A percentile compares a stretch with the other conserved stretches of the same genome.
Evolutionary conservation across 352 stramenopile species (phyloP).

Genomic region (Phytophthora nicotianae): DNA sequence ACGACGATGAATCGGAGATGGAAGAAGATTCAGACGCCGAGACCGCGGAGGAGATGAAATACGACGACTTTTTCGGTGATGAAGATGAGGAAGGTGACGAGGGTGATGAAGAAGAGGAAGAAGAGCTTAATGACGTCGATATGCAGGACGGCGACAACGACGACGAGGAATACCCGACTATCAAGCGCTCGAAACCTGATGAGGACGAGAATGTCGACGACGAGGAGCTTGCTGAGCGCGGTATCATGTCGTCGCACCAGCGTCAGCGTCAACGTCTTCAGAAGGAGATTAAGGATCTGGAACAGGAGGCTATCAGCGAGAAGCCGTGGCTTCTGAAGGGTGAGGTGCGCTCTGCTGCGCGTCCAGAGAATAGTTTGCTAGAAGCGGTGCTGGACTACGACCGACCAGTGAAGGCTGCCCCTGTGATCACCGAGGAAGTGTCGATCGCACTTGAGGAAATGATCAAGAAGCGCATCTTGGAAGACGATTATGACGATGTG

Average conservation of each 20-base stretch:
- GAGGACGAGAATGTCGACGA: slow-evolving; percentile 69
- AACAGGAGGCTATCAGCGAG: slow-evolving; percentile 89
- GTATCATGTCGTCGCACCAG: slow-evolving; percentile 83
- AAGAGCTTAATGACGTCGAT: slow-evolving; percentile 56
- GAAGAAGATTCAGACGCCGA: slow-evolving; percentile 61
- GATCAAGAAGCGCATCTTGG: slow-evolving; percentile 94
- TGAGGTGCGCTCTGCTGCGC: slow-evolving; percentile 85
- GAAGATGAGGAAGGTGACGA: slow-evolving; percentile 41
- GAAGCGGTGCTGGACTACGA: slow-evolving; percentile 95
- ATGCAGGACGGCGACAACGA: slow-evolving; percentile 49
- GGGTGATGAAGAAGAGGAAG: slow-evolving; percentile 50
- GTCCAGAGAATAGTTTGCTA: slow-evolving; percentile 93
- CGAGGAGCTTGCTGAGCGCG: slow-evolving; percentile 75
- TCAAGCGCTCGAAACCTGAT: slow-evolving; percentile 55
- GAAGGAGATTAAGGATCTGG: slow-evolving; percentile 87
- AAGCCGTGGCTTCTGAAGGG: slow-evolving; percentile 95
- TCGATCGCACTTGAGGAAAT: slow-evolving; percentile 93
- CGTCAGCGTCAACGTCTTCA: slow-evolving; percentile 68
- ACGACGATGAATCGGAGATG: slow-evolving; percentile 58
- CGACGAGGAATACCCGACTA: slow-evolving; percentile 61
- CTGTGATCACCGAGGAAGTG: slow-evolving; percentile 93
- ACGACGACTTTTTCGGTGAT: slow-evolving; percentile 69
- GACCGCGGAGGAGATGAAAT: slow-evolving; percentile 59
- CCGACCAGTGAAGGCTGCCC: slow-evolving; percentile 89
- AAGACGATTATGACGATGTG: slow-evolving; percentile 96